Percentiles rank a stretch among this genome's conserved stretches.
These are phyloP conservation scores for Apiospora koreana DNA, from an alignment of 2,329 filamentous ascomycete species.

Conservation along the genomic window DNA sequence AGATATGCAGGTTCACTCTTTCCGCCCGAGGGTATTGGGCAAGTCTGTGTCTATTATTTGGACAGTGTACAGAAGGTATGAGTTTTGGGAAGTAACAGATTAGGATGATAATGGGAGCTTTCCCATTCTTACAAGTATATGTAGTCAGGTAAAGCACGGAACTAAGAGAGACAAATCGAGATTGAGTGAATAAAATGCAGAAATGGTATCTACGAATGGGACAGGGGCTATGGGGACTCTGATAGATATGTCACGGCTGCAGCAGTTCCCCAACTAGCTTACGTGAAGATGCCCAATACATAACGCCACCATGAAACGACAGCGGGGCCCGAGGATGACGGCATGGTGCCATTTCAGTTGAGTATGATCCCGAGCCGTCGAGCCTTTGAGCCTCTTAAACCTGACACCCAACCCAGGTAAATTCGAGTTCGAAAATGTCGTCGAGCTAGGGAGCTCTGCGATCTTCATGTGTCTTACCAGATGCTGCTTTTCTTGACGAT, in stretches of 20 bases:
- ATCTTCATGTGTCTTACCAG: not conserved
- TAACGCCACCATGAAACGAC: constrained; percentile 7
- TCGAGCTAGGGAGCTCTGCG: not conserved
- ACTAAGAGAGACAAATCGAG: not conserved
- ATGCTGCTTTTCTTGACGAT: not conserved
- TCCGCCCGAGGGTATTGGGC: not conserved
- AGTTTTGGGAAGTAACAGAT: not conserved
- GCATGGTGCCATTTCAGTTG: not conserved
- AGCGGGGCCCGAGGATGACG: constrained; percentile 1
- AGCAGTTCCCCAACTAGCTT: constrained; percentile 8
- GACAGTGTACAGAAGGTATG: not conserved
- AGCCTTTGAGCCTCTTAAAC: not conserved
- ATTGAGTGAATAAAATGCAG: not conserved
- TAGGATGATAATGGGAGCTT: not conserved
- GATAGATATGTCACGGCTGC: constrained; percentile 6
- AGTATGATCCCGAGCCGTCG: not conserved
- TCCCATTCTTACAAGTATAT: not conserved
- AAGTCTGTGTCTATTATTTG: not conserved
- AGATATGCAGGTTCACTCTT: not conserved
- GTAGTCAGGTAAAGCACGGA: not conserved
- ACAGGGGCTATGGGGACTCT: not conserved
- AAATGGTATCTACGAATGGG: not conserved
- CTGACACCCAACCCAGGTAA: not conserved
- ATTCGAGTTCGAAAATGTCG: not conserved
- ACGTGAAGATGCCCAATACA: not conserved